A percentile compares a stretch with the other conserved stretches of the same genome.
These are phyloP conservation scores for Trametes versicolor DNA, from an alignment of 1,284 basidiomycete genomes.

Conservation along the genomic window DNA sequence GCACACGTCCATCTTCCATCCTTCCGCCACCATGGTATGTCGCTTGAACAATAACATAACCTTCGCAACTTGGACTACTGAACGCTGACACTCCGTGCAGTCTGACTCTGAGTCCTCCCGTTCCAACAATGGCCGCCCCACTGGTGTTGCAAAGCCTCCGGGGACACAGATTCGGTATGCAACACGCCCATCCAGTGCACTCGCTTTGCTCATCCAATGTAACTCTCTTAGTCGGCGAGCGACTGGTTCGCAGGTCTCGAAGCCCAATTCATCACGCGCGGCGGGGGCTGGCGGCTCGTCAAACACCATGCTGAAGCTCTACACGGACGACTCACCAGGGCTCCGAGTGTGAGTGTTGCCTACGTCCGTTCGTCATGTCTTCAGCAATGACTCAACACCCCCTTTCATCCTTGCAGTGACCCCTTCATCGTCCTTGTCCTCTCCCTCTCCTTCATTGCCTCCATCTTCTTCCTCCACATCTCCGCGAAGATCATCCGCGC, in stretches of 20 bases:
- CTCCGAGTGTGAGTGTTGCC: constrained; percentile 86
- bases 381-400: constrained; percentile 3
- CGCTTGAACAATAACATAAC: neutral
- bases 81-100: constrained; percentile 27
- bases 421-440: constrained; percentile 98
- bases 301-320: constrained; percentile 98
- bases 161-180: constrained; percentile 83
- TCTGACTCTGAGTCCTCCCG: constrained; percentile 50
- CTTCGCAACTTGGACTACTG: neutral
- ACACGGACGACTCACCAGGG: constrained; percentile 97
- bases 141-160: constrained; percentile 72
- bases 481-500: constrained; percentile 93
- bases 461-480: constrained; percentile 99
- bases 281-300: constrained; percentile 97
- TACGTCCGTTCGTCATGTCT: neutral
- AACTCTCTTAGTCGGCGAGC: constrained; percentile 76
- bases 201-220: neutral
- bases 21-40: constrained; percentile 43
- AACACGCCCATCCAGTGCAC: neutral
- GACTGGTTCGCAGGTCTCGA: constrained; percentile 70
- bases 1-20: constrained; percentile 39
- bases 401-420: constrained; percentile 66
- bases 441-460: constrained; percentile 97
- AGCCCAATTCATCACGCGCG: constrained; percentile 90
- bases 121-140: constrained; percentile 35